These are phyloP conservation scores for Metroxylon sagu DNA, from an alignment of 176 grass and related monocot genomes.

Conservation along the genomic window DNA sequence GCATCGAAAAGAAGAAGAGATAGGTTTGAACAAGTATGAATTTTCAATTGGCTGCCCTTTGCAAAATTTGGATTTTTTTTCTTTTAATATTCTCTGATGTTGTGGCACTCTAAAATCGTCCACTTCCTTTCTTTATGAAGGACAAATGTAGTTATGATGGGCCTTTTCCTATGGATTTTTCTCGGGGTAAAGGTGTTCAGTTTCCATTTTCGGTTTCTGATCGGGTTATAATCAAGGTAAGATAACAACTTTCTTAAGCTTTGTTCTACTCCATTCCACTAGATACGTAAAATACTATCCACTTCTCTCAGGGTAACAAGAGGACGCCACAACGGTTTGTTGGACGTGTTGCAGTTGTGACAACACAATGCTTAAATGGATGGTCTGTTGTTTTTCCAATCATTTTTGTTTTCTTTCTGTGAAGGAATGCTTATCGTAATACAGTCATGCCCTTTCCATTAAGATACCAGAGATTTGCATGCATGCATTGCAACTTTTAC, in stretches of 20 bases:
- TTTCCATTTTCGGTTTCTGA: slow-evolving; percentile 77
- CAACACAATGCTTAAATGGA: slow-evolving; percentile 85
- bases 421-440: too few relatives aligned
- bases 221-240: slow-evolving; percentile 81
- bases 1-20: slow-evolving; percentile 66
- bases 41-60: not conserved
- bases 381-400: slow-evolving; percentile 33
- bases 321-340: slow-evolving; percentile 75
- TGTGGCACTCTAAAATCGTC: slow-evolving; percentile 7
- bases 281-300: not conserved
- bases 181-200: slow-evolving; percentile 59
- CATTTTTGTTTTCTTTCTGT: not conserved
- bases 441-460: too few relatives aligned
- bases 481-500: too few relatives aligned
- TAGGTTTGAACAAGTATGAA: slow-evolving; percentile 38
- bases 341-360: slow-evolving; percentile 58
- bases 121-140: slow-evolving; percentile 29
- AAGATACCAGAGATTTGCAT: too few relatives aligned
- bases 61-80: not conserved
- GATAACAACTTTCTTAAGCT: not conserved
- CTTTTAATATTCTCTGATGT: not conserved
- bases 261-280: not conserved
- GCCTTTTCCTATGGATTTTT: slow-evolving; percentile 34
- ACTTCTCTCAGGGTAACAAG: slow-evolving; percentile 51
- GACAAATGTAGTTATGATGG: slow-evolving; percentile 69